These are phyloP conservation scores for Tolypocladium cylindrosporum DNA, from an alignment of 2,329 filamentous ascomycete genomes.

Conservation along the genomic window DNA sequence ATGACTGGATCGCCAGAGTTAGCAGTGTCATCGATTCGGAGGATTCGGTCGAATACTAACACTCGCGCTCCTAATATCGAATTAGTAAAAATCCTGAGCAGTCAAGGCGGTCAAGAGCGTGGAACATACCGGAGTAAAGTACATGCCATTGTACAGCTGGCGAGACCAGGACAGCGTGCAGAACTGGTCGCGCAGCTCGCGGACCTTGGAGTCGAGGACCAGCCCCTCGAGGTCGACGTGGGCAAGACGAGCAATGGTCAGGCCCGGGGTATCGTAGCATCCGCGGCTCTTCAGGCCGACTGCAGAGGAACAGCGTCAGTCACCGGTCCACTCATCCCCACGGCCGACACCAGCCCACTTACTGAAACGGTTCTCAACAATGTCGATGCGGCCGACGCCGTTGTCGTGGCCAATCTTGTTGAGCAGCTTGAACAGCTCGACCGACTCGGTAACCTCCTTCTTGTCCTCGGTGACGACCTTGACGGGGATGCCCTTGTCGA, in stretches of 20 bases:
- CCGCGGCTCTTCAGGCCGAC: slow-evolving; percentile 19
- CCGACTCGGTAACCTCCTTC: slow-evolving; percentile 29
- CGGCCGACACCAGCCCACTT: background rate
- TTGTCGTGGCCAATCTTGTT: slow-evolving; percentile 54
- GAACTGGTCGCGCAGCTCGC: slow-evolving; percentile 42
- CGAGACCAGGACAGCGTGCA: slow-evolving; percentile 34
- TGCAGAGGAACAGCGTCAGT: slow-evolving; percentile 12
- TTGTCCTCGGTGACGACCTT: slow-evolving; percentile 47
- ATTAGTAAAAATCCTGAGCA: background rate
- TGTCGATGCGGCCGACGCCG: slow-evolving; percentile 57
- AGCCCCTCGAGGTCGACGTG: slow-evolving; percentile 43
- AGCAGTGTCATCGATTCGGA: background rate
- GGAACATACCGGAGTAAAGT: slow-evolving; percentile 22
- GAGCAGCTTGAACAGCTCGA: slow-evolving; percentile 54
- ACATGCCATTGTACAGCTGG: slow-evolving; percentile 39
- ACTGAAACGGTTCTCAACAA: slow-evolving; percentile 32
- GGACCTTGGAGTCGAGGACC: slow-evolving; percentile 44
- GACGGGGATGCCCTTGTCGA: slow-evolving; percentile 56
- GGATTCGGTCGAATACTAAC: background rate
- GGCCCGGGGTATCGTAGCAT: slow-evolving; percentile 9
- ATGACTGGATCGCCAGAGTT: slow-evolving; percentile 20
- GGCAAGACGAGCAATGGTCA: slow-evolving; percentile 14
- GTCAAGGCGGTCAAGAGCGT: slow-evolving; percentile 22
- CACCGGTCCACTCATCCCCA: background rate
- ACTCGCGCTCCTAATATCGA: slow-evolving; percentile 27